A percentile compares a stretch with the other conserved stretches of the same genome.
Conservation (phyloP, 2,329 filamentous ascomycete genomes). For the Exutisphaerella laricina region DNA sequence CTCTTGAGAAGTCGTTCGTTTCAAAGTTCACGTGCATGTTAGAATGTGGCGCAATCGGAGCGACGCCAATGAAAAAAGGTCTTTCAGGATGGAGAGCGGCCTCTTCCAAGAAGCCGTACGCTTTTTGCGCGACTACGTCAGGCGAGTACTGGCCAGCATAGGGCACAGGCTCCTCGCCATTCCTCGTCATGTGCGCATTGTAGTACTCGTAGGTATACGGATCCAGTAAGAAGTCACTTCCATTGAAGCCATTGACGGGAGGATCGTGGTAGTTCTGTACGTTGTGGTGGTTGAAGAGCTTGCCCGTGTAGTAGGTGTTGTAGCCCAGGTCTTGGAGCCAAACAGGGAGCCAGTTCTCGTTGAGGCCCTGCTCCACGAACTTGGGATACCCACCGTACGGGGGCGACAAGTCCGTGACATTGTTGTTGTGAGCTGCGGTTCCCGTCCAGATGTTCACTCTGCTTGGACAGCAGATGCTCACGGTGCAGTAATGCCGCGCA, state of each 20-base stretch:
- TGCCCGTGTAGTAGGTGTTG: constrained; percentile 65
- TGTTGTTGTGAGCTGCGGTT: constrained; percentile 62
- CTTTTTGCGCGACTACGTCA: constrained; percentile 57
- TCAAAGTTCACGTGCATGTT: constrained; percentile 16
- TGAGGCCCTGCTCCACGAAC: constrained; percentile 58
- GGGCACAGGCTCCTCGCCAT: constrained; percentile 48
- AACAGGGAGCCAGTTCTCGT: constrained; percentile 61
- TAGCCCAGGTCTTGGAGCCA: constrained; percentile 65
- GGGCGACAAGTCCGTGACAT: constrained; percentile 55
- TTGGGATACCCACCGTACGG: constrained; percentile 62
- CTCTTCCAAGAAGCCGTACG: constrained; percentile 52
- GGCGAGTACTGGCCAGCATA: constrained; percentile 52
- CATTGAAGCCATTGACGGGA: constrained; percentile 54
- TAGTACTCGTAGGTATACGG: constrained; percentile 64
- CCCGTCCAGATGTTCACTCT: constrained; percentile 61
- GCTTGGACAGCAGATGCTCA: constrained; percentile 61
- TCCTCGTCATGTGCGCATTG: constrained; percentile 41
- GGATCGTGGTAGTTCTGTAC: constrained; percentile 57
- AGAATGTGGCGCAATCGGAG: constrained; percentile 30
- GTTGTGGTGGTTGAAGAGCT: constrained; percentile 60
- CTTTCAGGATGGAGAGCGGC: constrained; percentile 16
- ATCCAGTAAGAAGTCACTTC: constrained; percentile 47
- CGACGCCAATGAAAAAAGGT: constrained; percentile 31
- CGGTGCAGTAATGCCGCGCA: constrained; percentile 59
- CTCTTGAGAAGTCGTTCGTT: constrained; percentile 8